phyloP scores from a whole-genome alignment of 108 stramenopile species.

The Fragilaria crotonensis region DNA sequence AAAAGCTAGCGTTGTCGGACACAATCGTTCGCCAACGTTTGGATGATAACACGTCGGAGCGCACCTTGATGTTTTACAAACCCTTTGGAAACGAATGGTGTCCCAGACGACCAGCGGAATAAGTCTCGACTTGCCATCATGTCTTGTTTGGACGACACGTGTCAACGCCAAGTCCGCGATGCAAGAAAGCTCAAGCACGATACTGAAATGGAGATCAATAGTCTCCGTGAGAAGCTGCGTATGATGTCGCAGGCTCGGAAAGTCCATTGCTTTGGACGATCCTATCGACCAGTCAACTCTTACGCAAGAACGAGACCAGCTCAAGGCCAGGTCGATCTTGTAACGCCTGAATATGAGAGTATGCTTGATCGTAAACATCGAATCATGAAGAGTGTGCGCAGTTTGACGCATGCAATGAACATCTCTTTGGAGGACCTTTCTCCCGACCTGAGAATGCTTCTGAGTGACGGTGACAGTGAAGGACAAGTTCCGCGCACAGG shows the following conservation, averaged over 20 bases:
- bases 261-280: too few species aligned
- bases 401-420: too few species aligned
- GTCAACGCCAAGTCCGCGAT: slow-evolving; percentile 37
- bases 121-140: slow-evolving; percentile 32
- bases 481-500: too few species aligned
- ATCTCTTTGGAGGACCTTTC: too few species aligned
- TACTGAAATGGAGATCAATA: slow-evolving; percentile 23
- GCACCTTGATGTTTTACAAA: slow-evolving; percentile 40
- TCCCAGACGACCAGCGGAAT: slow-evolving; percentile 34
- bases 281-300: too few species aligned
- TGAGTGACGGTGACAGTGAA: too few species aligned
- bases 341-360: too few species aligned
- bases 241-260: slow-evolving; percentile 31
- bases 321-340: too few species aligned
- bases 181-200: slow-evolving; percentile 28
- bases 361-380: too few species aligned
- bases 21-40: slow-evolving; percentile 31
- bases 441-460: too few species aligned
- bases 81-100: slow-evolving; percentile 52
- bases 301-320: too few species aligned
- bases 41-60: slow-evolving; percentile 25
- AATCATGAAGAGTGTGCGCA: too few species aligned
- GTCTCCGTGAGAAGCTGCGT: slow-evolving; percentile 13
- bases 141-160: slow-evolving; percentile 55
- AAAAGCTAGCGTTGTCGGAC: slow-evolving; percentile 39